Percentiles rank a stretch among this genome's conserved stretches.
Evolutionary conservation across 768 basidiomycete species (phyloP).

Genomic region (Macrolepiota dolichaula): DNA sequence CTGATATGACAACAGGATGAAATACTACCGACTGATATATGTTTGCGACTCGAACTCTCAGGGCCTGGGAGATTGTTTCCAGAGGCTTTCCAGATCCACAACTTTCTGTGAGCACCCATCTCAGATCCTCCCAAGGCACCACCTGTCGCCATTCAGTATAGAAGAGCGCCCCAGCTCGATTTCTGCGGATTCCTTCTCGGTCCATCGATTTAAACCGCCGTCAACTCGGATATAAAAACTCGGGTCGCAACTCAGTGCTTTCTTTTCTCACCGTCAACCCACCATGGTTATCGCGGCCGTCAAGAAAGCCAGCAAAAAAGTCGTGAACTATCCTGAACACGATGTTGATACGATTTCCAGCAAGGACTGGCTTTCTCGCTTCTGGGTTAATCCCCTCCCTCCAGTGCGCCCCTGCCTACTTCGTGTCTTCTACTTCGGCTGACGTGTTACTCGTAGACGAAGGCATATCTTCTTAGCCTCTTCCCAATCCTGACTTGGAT

Average conservation of each 20-base stretch:
- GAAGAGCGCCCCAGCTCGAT: background rate
- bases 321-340: constrained; percentile 60
- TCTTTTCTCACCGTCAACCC: background rate
- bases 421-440: background rate
- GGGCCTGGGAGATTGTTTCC: no score
- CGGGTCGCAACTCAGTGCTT: background rate
- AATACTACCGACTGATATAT: background rate
- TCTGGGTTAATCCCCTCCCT: constrained; percentile 42
- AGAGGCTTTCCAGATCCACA: background rate
- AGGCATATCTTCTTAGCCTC: constrained; percentile 63
- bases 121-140: background rate
- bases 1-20: constrained; percentile 9
- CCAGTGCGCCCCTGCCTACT: constrained; percentile 36
- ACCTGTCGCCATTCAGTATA: background rate
- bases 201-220: background rate
- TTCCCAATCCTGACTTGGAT: constrained; percentile 90
- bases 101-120: background rate
- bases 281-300: constrained; percentile 23
- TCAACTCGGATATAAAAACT: background rate
- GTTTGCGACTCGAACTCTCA: background rate
- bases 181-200: background rate
- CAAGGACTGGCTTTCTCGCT: constrained; percentile 45
- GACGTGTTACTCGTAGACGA: constrained; percentile 35
- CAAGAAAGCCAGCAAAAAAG: constrained; percentile 51
- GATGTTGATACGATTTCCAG: constrained; percentile 57